Conservation (phyloP, 768 basidiomycete genomes). For the Suillus discolor region DNA sequence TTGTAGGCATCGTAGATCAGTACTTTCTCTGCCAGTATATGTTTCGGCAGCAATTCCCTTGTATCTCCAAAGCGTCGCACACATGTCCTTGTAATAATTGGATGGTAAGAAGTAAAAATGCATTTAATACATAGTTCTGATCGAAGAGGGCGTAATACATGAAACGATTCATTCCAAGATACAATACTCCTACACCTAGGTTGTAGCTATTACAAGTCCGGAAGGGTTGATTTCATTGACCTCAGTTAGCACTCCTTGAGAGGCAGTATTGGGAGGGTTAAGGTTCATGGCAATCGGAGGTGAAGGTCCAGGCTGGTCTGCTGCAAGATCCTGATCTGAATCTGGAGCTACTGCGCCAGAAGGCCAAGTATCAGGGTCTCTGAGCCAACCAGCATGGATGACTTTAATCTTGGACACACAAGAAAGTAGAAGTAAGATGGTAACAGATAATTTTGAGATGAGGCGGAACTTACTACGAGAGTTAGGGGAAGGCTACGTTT, state of each 20-base stretch:
- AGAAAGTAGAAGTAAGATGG: slow-evolving; percentile 20
- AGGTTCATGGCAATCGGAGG: slow-evolving; percentile 1
- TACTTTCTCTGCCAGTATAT: slow-evolving; percentile 32
- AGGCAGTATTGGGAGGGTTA: slow-evolving; percentile 3
- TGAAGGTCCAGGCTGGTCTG: background rate
- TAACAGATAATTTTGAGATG: slow-evolving; percentile 1
- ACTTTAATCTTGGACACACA: slow-evolving; percentile 60
- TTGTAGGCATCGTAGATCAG: slow-evolving; percentile 2
- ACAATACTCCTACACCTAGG: slow-evolving; percentile 6
- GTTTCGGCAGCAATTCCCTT: slow-evolving; percentile 31
- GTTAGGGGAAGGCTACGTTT: slow-evolving; percentile 63
- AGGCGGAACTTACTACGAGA: slow-evolving; percentile 53
- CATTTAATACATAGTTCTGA: slow-evolving; percentile 9
- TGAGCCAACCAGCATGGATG: slow-evolving; percentile 73
- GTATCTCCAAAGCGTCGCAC: slow-evolving; percentile 4
- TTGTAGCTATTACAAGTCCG: slow-evolving; percentile 4
- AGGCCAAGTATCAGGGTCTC: slow-evolving; percentile 76
- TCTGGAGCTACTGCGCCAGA: slow-evolving; percentile 58
- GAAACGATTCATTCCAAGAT: background rate
- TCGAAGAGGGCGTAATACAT: slow-evolving; percentile 3
- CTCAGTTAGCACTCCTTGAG: background rate
- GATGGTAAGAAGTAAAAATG: slow-evolving; percentile 7
- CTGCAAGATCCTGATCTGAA: slow-evolving; percentile 50
- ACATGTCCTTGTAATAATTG: slow-evolving; percentile 6
- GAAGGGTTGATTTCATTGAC: slow-evolving; percentile 7